A percentile compares a stretch with the other conserved stretches of the same genome.
phyloP scores from a whole-genome alignment of 129 eudicot genomes.

The Daucus carota region DH1_v3.0 NC_030382.2:48585001-48585500 shows the following conservation, averaged over 20 bases:
- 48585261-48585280: conserved; percentile 54
- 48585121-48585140: too few species aligned
- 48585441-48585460: not conserved
- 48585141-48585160: not conserved
- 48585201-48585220: conserved; percentile 57
- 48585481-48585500: not conserved
- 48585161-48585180: not conserved
- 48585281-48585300: not conserved
- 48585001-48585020: too few species aligned
- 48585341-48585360: not conserved
- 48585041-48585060: too few species aligned
- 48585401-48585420: not conserved
- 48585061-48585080: too few species aligned
- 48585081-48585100: too few species aligned
- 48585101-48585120: too few species aligned
- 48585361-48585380: not conserved
- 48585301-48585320: not conserved
- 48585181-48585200: conserved; percentile 53
- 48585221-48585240: conserved; percentile 39
- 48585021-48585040: too few species aligned
- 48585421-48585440: not conserved
- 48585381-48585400: not conserved
- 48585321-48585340: not conserved
- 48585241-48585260: conserved; percentile 72
- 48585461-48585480: not conserved